Percentiles rank a stretch among this genome's conserved stretches.
Evolutionary conservation across 2,329 filamentous ascomycete genomes (phyloP).

Genomic region (Lecanicillium sp.): DNA sequence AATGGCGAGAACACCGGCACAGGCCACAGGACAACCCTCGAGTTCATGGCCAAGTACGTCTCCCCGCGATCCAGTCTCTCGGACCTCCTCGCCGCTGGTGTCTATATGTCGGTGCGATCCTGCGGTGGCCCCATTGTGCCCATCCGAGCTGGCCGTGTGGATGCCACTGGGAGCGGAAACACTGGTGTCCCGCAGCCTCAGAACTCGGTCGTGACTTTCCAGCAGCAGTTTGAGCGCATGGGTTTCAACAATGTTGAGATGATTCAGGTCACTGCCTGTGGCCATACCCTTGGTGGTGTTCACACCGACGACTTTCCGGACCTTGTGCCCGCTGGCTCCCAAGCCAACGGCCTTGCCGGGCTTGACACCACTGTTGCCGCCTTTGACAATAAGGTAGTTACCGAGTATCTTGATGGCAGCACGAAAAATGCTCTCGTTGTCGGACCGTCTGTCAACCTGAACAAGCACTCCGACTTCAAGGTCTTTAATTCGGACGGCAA

Average conservation of each 20-base stretch:
- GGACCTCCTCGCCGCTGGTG: conserved; percentile 50
- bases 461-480: conserved; percentile 45
- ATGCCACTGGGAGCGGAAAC: conserved; percentile 40
- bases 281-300: conserved; percentile 54
- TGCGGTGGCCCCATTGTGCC: conserved; percentile 51
- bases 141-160: conserved; percentile 44
- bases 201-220: conserved; percentile 43
- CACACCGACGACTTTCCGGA: conserved; percentile 46
- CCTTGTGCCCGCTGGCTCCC: conserved; percentile 38
- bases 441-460: conserved; percentile 35
- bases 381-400: conserved; percentile 51
- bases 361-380: conserved; percentile 39
- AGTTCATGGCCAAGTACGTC: conserved; percentile 46
- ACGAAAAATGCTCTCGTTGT: conserved; percentile 49
- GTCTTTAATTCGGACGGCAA: conserved; percentile 51
- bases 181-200: conserved; percentile 50
- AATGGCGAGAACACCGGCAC: conserved; percentile 49
- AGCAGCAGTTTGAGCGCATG: conserved; percentile 48
- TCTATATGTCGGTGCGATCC: conserved; percentile 49
- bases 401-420: conserved; percentile 46
- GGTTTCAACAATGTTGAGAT: conserved; percentile 50
- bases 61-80: conserved; percentile 43
- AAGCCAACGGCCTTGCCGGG: conserved; percentile 32
- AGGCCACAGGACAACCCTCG: conserved; percentile 44
- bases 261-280: conserved; percentile 54